Conservation (phyloP, 352 stramenopile genomes). For the Globisporangium barbulae region DNA sequence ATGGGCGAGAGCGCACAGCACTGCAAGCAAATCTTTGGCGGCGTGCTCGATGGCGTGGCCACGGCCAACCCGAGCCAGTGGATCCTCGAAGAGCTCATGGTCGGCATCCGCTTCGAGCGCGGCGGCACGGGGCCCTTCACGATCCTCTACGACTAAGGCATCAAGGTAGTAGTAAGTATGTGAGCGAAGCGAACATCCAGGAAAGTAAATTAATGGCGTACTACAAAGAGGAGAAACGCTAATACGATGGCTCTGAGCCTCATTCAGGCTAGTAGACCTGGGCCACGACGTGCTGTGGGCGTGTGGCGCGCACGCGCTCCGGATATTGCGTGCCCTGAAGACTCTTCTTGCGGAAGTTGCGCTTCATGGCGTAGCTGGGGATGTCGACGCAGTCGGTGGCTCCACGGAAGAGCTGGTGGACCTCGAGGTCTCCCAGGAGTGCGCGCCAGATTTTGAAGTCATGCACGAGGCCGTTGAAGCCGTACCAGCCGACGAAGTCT, state of each 20-base stretch:
- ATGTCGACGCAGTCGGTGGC: constrained; percentile 44
- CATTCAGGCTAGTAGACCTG: constrained; percentile 37
- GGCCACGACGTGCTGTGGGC: constrained; percentile 58
- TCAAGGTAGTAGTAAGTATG: neutral
- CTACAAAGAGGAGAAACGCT: neutral
- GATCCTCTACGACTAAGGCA: constrained; percentile 6
- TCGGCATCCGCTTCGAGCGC: constrained; percentile 18
- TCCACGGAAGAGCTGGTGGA: constrained; percentile 65
- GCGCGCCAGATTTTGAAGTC: constrained; percentile 55
- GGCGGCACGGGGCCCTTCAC: constrained; percentile 11
- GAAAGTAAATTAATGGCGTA: constrained; percentile 3
- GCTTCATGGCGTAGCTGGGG: constrained; percentile 50
- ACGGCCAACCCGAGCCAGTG: constrained; percentile 16
- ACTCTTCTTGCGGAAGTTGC: constrained; percentile 25
- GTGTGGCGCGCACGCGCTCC: constrained; percentile 44
- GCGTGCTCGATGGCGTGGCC: constrained; percentile 14
- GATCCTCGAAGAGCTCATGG: constrained; percentile 19
- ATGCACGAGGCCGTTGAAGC: constrained; percentile 62
- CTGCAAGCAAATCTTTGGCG: constrained; percentile 15
- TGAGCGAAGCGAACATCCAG: neutral
- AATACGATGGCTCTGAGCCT: neutral
- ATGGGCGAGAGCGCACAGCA: constrained; percentile 13
- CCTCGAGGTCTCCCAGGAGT: constrained; percentile 40
- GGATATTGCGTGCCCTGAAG: constrained; percentile 26
- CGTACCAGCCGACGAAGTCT: constrained; percentile 67